A percentile compares a stretch with the other conserved stretches of the same genome.
phyloP scores from a whole-genome alignment of 2,329 filamentous ascomycete species.

The Sarocladium strictum region DNA sequence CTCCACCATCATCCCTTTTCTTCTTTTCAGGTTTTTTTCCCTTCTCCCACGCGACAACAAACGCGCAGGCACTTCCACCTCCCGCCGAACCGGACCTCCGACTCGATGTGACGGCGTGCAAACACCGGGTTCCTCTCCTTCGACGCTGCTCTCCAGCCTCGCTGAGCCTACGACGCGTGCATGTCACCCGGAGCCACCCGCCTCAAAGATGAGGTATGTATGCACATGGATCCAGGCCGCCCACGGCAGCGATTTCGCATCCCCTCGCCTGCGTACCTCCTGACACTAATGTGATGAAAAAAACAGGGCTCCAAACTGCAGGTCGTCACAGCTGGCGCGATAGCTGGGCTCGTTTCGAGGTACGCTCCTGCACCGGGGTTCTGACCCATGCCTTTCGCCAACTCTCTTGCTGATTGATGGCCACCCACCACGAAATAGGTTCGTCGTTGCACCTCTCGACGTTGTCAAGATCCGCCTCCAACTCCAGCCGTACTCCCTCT shows the following conservation, averaged over 20 bases:
- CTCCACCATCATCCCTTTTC: no score
- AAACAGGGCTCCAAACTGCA: slow-evolving; percentile 50
- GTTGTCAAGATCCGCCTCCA: slow-evolving; percentile 98
- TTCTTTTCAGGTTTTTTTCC: no score
- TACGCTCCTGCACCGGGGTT: no score
- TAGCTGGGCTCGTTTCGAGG: slow-evolving; percentile 83
- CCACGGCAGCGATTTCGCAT: background rate
- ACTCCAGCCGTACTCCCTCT: slow-evolving; percentile 80
- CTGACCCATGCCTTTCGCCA: no score
- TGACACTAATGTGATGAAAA: background rate
- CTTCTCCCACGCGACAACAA: background rate
- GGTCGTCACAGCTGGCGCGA: slow-evolving; percentile 49
- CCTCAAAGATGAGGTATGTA: slow-evolving; percentile 53
- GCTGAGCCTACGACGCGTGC: slow-evolving; percentile 17
- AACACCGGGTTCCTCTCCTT: background rate
- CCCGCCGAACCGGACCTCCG: background rate
- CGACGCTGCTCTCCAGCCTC: slow-evolving; percentile 6
- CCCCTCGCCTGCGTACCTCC: background rate
- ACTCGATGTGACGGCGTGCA: slow-evolving; percentile 6
- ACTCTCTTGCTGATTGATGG: background rate
- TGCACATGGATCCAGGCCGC: no score
- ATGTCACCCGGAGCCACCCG: slow-evolving; percentile 33
- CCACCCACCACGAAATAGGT: slow-evolving; percentile 43
- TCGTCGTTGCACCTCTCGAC: slow-evolving; percentile 90
- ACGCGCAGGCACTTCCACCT: background rate